Percentiles rank a stretch among this genome's conserved stretches.
Conservation (phyloP, 2,329 filamentous ascomycete genomes). For the Phyllosticta citriasiana region DNA sequence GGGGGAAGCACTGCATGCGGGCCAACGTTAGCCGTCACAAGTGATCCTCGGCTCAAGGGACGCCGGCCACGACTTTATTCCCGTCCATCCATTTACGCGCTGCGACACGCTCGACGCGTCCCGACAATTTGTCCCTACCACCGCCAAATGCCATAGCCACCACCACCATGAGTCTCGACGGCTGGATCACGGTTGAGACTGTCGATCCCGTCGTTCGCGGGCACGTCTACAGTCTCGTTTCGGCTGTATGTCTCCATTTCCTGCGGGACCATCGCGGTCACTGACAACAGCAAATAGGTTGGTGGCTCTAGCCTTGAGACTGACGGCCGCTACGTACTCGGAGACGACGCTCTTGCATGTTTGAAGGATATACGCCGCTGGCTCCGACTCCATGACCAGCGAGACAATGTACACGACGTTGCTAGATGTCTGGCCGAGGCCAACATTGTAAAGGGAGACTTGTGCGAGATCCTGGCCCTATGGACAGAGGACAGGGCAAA, state of each 20-base stretch:
- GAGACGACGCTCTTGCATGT: constrained; percentile 86
- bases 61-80: background rate
- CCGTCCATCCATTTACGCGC: background rate
- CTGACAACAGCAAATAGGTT: constrained; percentile 47
- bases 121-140: background rate
- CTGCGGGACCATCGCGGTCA: background rate
- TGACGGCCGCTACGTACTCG: constrained; percentile 74
- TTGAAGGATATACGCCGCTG: constrained; percentile 90
- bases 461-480: constrained; percentile 76
- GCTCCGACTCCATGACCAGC: constrained; percentile 90
- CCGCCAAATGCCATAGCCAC: background rate
- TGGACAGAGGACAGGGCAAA: constrained; percentile 69
- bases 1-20: constrained; percentile 1
- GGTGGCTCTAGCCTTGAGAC: constrained; percentile 73
- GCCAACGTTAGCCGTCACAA: constrained; percentile 4
- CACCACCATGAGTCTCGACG: constrained; percentile 23
- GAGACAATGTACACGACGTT: constrained; percentile 87
- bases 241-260: constrained; percentile 55
- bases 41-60: constrained; percentile 3
- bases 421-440: constrained; percentile 85
- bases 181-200: constrained; percentile 32
- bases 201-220: constrained; percentile 90
- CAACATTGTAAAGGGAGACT: constrained; percentile 81
- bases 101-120: constrained; percentile 7
- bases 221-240: constrained; percentile 86